Base-by-base conservation (phyloP, 2,329 filamentous ascomycete species). In the Aspergillus hortae region DNA sequence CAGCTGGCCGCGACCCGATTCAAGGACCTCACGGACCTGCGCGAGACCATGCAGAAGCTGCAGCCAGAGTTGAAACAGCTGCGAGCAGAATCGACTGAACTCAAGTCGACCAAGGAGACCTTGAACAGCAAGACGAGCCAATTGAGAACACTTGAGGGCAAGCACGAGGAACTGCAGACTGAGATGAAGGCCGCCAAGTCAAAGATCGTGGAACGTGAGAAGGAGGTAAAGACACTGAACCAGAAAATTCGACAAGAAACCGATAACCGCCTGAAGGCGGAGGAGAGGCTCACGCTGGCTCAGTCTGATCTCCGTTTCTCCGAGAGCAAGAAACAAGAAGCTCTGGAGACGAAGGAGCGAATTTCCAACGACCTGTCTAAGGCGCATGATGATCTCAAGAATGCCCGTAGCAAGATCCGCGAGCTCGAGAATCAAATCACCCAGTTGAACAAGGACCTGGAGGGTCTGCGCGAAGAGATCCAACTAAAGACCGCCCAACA, bases 401-500 rank as follows among this genome's bases (percentile, higher is more conserved):
- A 66, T 10, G 70, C 79, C 3, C 77, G 74, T 15, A 72, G 76
- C n/a, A 84, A 80, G 56, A 73, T 94, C 4, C 84, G 85, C 7
- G 81, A 89, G 53, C 76, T 95, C 2, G 91, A 96, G 62, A 86
- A 88, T 48, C 84, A 92, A 61, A 75, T 87, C 17, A 75, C 82
- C 21, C 86, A 85, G 63, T 69, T 95, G 27, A 82, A 80, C 45
- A 82, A 82, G 27, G 89, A 96, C 57, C 81, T 86, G 30, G 79
- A 79, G 5, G 77, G 79, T 15, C 75, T 92, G 17, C 82, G 86
- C 40, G 90, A 96, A 59, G 92, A 97, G 61, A 82, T 89, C 0
- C 84, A 92, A 49, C 80, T 96, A 54, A 95, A 94, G 76, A 82
- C 84, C 2, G 89, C 90, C 36, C 90, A 96, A 70, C 92, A 95